These are phyloP conservation scores for Amanita thiersii DNA, from an alignment of 768 basidiomycete species.

Conservation along the genomic window DNA sequence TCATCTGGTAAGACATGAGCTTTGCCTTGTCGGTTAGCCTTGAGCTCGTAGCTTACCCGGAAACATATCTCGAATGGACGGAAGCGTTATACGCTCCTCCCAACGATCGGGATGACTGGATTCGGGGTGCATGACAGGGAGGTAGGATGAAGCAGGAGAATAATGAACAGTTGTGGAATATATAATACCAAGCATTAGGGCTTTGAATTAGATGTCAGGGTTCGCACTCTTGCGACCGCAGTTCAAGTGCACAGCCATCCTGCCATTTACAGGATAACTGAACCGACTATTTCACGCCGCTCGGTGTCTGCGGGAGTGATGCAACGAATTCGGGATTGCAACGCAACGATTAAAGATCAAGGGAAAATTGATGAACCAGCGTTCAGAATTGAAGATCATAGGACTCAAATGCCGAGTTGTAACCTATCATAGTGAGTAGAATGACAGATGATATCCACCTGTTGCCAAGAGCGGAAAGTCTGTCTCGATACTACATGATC, in stretches of 20 bases:
- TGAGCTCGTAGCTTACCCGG: slow-evolving; percentile 32
- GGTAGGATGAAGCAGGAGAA: slow-evolving; percentile 5
- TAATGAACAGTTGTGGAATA: slow-evolving; percentile 4
- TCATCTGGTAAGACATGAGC: slow-evolving; percentile 29
- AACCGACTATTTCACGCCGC: background rate
- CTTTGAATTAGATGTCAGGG: background rate
- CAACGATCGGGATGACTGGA: slow-evolving; percentile 18
- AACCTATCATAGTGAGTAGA: background rate
- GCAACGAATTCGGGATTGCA: background rate
- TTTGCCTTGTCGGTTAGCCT: slow-evolving; percentile 2
- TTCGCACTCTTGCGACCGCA: background rate
- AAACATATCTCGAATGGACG: slow-evolving; percentile 65
- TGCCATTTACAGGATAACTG: no score
- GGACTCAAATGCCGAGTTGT: background rate
- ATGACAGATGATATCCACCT: background rate
- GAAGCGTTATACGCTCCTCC: slow-evolving; percentile 51
- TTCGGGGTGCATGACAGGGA: slow-evolving; percentile 22
- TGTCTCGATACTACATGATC: background rate
- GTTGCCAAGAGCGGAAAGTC: background rate
- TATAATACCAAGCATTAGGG: background rate
- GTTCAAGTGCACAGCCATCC: slow-evolving; percentile 5
- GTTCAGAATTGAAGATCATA: slow-evolving; percentile 1
- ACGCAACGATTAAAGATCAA: slow-evolving; percentile 1
- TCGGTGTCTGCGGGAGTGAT: slow-evolving; percentile 7
- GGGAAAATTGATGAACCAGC: slow-evolving; percentile 2